Evolutionary conservation across 2,329 filamentous ascomycete genomes (phyloP), one percentile per base, ranked within the genome.

Genomic region (Emmonsia crescens): DNA sequence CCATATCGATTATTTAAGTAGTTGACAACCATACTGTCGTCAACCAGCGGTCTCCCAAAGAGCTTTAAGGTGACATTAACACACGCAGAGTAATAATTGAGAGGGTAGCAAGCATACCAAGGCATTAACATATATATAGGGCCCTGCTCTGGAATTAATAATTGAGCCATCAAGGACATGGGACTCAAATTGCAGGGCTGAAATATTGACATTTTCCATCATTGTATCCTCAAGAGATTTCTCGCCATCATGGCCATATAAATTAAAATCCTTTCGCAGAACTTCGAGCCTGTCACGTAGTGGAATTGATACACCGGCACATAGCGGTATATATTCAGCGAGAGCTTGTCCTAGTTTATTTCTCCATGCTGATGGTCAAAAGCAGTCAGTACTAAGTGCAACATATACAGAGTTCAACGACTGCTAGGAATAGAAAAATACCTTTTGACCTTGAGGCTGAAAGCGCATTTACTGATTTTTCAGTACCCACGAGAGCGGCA

Each of bases 1-100:
- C 89, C 87, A 70, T 96, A 96, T 72, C 92, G 83, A 66, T 92
- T 90, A 68, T 91, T 86, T 49, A 97, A 76, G 74, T 92, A 94
- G 57, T 84, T 89, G 66, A 94, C 85, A 12, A 97, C 80, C 31
- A 83, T 82, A 59, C 81, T 79, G 68, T 97, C 92, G 69, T 97
- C 92, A 36, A 96, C 83, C 27, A 96, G 77, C 0, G 93, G 92
- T 38, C 91, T 84, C 38, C 87, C 90, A 64, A 89, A 85, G 60
- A 96, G 85, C 89, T 94, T 61, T 6, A 24, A 24, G 14, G 2
- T 44, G 24, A n/a, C 33, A 36, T 42, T 33, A 59, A n/a, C 31
- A 60, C 31, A 56, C 21, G 57, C 19, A 12, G 19, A 46, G 29
- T 1, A 21, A 55, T 16, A 31, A 31, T 31, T 6, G 42, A 31